Base-by-base conservation (phyloP, 192 early-diverging fungal genomes). In the Backusella mclennaniae region DNA sequence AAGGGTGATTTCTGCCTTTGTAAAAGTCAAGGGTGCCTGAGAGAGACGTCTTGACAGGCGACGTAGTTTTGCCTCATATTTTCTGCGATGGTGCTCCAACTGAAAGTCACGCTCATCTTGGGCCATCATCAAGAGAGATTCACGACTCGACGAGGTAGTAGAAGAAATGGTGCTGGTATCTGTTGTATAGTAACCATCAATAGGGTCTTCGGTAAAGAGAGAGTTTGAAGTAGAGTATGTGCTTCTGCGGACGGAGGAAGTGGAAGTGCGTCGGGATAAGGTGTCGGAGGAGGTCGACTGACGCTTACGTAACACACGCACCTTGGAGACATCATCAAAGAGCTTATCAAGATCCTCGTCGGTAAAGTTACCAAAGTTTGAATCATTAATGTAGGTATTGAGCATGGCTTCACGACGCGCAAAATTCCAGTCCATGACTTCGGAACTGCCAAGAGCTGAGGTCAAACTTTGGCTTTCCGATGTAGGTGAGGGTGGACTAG, bases 391-490 rank as follows among this genome's bases (percentile, higher is more conserved):
- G 35, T 76, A 76, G 4, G 84, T 75, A 70, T 89, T 85, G 19
- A 91, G 76, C 35, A 88, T 87, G 1, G 89, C 90, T 76, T 95
- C 93, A 29, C 86, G 84, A 76, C 87, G 90, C 1, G 93, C 93
- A 83, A 87, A 93, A 36, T 89, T 89, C 92, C 93, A 96, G 76
- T 94, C 94, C 2, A 88, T 87, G 31, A 84, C 75, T 44, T 91
- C 87, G 4, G 83, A 83, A 56, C 73, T 84, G 26, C 29, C 33
- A 23, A 71, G 19, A 29, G 35, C 53, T 53, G 66, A 35, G 46
- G 23, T 35, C 23, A 67, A 44, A 69, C 35, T 41, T 38, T 73
- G 29, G 8, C 12, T 52, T 35, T 31, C 26, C n/a, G 59, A 74
- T 7, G 36, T 74, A 66, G 63, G 63, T 7, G 63, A 74, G n/a